A percentile compares a stretch with the other conserved stretches of the same genome.
These are phyloP conservation scores for Chlorella sp. DNA, from an alignment of 139 green algal genomes.

Conservation along the genomic window DNA sequence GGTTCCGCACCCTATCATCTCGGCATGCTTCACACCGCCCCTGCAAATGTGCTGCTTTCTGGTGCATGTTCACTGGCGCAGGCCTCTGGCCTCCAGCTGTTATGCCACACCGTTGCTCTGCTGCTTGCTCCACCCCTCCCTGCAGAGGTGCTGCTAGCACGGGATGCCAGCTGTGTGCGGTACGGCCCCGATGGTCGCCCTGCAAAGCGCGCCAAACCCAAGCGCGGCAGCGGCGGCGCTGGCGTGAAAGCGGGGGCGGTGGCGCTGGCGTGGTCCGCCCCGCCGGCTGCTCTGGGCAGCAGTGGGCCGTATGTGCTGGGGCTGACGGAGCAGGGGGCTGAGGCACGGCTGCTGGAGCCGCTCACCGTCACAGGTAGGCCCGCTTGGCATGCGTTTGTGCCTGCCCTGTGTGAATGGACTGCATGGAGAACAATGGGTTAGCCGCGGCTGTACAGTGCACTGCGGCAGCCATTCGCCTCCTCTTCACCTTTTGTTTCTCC, in stretches of 20 bases:
- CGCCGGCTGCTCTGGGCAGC: slow-evolving; percentile 52
- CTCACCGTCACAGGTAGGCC: background rate
- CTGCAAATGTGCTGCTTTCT: no score
- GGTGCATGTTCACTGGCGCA: background rate
- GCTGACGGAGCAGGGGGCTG: slow-evolving; percentile 54
- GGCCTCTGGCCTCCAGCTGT: background rate
- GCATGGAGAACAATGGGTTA: no score
- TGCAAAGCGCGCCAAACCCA: no score
- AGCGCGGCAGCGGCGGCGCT: background rate
- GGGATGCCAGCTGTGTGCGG: slow-evolving; percentile 61
- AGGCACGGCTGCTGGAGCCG: slow-evolving; percentile 52
- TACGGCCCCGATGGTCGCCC: slow-evolving; percentile 51
- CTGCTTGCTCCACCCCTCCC: no score
- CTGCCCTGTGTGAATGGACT: no score
- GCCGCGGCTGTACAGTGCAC: no score
- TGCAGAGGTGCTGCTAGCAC: slow-evolving; percentile 56
- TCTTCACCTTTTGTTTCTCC: no score
- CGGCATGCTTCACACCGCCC: no score
- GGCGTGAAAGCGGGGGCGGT: background rate
- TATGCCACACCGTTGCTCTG: no score
- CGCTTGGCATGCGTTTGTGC: no score
- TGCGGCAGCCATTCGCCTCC: no score
- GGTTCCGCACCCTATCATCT: no score
- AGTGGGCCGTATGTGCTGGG: slow-evolving; percentile 64
- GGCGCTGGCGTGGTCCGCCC: slow-evolving; percentile 53